Evolutionary conservation across 2,329 filamentous ascomycete genomes (phyloP).

Genomic region (Colletotrichum camelliae): DNA sequence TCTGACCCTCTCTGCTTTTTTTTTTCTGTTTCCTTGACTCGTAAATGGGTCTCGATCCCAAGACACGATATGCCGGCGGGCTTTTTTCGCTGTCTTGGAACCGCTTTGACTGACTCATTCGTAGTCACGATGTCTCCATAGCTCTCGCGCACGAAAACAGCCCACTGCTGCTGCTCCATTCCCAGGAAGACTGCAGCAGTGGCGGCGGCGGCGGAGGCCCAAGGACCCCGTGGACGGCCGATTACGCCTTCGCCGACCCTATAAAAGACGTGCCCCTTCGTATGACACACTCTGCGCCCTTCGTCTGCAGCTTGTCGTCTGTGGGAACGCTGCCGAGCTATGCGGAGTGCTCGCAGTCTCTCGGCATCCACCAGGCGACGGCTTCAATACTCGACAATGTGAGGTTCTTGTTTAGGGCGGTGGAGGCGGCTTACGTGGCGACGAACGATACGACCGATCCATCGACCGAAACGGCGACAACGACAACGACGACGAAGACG

Average conservation of each 20-base stretch:
- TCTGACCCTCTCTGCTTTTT: slow-evolving; percentile 6
- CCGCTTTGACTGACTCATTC: slow-evolving; percentile 11
- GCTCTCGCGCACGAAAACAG: slow-evolving; percentile 51
- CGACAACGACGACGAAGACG: background rate
- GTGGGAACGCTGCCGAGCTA: slow-evolving; percentile 48
- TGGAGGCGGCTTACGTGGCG: slow-evolving; percentile 26
- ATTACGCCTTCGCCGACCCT: slow-evolving; percentile 47
- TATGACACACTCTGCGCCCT: slow-evolving; percentile 51
- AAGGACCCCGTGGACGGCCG: slow-evolving; percentile 14
- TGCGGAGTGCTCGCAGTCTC: slow-evolving; percentile 40
- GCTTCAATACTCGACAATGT: slow-evolving; percentile 58
- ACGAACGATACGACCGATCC: background rate
- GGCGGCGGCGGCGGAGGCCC: background rate
- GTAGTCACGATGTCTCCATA: slow-evolving; percentile 52
- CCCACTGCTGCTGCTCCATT: slow-evolving; percentile 40
- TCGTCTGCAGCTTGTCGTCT: slow-evolving; percentile 28
- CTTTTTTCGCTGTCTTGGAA: background rate
- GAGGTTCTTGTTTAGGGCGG: slow-evolving; percentile 49
- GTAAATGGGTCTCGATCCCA: slow-evolving; percentile 9
- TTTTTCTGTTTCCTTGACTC: slow-evolving; percentile 2
- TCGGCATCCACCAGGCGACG: slow-evolving; percentile 50
- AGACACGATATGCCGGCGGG: slow-evolving; percentile 8
- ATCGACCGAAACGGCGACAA: background rate
- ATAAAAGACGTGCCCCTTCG: slow-evolving; percentile 43
- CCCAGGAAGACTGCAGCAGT: background rate